phyloP scores from a whole-genome alignment of 352 stramenopile genomes.

The Pythium sp. region DNA sequence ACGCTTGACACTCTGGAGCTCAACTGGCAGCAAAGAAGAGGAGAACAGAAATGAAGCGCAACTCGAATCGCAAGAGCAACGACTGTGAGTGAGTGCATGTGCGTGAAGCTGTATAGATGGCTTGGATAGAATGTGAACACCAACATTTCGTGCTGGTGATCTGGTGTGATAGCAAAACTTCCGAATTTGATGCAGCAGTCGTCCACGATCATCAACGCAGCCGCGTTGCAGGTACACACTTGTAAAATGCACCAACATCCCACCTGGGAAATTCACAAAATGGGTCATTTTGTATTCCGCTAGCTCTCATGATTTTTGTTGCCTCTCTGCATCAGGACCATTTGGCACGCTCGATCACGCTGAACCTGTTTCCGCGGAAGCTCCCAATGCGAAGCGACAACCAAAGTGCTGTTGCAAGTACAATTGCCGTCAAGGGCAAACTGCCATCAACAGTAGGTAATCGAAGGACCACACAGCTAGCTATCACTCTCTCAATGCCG shows the following conservation, averaged over 20 bases:
- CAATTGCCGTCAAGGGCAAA: not conserved
- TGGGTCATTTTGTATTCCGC: not conserved
- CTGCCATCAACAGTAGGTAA: not conserved
- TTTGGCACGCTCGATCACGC: conserved; percentile 47
- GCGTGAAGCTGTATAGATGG: no score
- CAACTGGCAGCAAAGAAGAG: not conserved
- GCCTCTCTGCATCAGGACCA: conserved; percentile 29
- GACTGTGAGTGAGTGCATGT: conserved; percentile 4
- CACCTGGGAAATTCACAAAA: not conserved
- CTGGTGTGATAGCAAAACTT: conserved; percentile 14
- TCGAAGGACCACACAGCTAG: not conserved
- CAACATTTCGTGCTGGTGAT: no score
- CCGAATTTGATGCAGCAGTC: conserved; percentile 27
- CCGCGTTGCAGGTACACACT: conserved; percentile 51
- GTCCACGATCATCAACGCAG: conserved; percentile 67
- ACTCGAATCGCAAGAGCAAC: not conserved
- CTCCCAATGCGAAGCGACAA: not conserved
- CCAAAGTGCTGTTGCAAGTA: not conserved
- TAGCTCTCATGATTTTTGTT: not conserved
- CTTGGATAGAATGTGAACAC: no score
- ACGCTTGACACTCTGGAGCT: not conserved
- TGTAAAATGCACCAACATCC: no score
- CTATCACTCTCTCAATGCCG: not conserved
- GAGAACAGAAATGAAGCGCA: conserved; percentile 3
- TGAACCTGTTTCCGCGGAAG: conserved; percentile 31